These are phyloP conservation scores for Suillus brevipes DNA, from an alignment of 768 basidiomycete species.

Conservation along the genomic window DNA sequence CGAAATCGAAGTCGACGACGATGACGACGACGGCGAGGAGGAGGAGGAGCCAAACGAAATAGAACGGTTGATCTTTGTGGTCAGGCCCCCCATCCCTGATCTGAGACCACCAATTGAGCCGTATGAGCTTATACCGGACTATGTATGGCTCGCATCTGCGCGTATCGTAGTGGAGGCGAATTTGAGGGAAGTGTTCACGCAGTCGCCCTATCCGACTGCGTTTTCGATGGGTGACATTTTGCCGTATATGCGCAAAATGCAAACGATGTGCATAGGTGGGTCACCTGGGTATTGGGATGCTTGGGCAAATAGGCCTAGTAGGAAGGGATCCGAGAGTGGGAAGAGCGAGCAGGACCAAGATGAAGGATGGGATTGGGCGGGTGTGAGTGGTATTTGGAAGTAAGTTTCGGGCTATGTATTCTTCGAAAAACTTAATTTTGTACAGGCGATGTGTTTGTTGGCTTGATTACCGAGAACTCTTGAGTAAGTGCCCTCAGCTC, in stretches of 20 bases:
- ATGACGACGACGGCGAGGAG: not conserved
- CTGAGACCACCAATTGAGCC: conserved; percentile 19
- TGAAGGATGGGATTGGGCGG: conserved; percentile 62
- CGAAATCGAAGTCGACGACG: conserved; percentile 19
- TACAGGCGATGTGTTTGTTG: conserved; percentile 56
- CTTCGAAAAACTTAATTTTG: not conserved
- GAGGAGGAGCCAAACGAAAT: conserved; percentile 3
- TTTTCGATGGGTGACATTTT: conserved; percentile 23
- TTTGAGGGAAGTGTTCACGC: conserved; percentile 39
- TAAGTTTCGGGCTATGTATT: conserved; percentile 25
- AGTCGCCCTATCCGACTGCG: not conserved
- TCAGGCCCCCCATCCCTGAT: conserved; percentile 18
- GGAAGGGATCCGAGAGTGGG: not conserved
- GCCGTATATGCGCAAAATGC: conserved; percentile 31
- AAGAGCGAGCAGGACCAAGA: conserved; percentile 17
- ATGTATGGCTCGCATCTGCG: conserved; percentile 50
- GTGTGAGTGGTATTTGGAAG: conserved; percentile 54
- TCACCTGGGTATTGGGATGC: conserved; percentile 42
- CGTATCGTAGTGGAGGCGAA: conserved; percentile 55
- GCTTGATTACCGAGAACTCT: conserved; percentile 56
- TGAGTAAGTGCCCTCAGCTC: conserved; percentile 38
- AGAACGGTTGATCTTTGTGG: conserved; percentile 5
- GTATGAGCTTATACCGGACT: conserved; percentile 46
- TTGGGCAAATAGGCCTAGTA: conserved; percentile 17
- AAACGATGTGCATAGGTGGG: conserved; percentile 42